Evolutionary conservation across 805 yeast genomes (phyloP), one percentile per base, ranked within the genome.

Genomic region (Wickerhamiella galacta): DNA sequence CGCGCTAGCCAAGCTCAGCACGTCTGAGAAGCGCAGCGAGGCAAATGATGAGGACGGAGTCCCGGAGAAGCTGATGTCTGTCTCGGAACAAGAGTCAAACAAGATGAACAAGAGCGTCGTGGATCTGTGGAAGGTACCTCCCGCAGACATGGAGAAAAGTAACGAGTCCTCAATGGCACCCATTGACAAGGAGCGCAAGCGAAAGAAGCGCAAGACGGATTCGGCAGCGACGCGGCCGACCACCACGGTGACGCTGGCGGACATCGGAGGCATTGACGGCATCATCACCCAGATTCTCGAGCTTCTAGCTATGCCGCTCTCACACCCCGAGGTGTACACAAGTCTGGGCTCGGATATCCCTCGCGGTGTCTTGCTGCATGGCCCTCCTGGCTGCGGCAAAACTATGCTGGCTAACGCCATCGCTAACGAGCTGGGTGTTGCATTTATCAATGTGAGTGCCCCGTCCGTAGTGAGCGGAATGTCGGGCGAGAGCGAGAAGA

Each of bases 371-470:
- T 53, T 90, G 20, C 56, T 90, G n/a, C 93, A 85, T 53, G 98
- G 98, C 0, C 98, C 98, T 0, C 98, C 96, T 2, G 98, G 98
- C 11, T 90, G 98, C 61, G 98, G 98, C 52, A 90, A 90, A 48
- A 90, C 98, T 0, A 76, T 94, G 27, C 74, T 90, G 34, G 98
- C 98, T 3, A 83, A 83, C 53, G 95, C 96, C 0, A 60, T 90
- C 16, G 98, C 98, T 1, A 94, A 94, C 19, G 94, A 87, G 49
- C 63, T 90, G 20, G 78, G 82, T 44, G 94, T 90, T 0, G 95
- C 96, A 0, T 90, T 90, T 49, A 71, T 90, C 12, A 75, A 78
- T 28, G 66, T 90, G 1, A 78, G 93, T 18, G 96, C 98, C 0
- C 98, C 98, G 1, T 76, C 93, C 2, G 81, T 90, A 6, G 96